phyloP scores from a whole-genome alignment of 202 grass and related monocot genomes.

The Schoenoplectus triqueter region DNA sequence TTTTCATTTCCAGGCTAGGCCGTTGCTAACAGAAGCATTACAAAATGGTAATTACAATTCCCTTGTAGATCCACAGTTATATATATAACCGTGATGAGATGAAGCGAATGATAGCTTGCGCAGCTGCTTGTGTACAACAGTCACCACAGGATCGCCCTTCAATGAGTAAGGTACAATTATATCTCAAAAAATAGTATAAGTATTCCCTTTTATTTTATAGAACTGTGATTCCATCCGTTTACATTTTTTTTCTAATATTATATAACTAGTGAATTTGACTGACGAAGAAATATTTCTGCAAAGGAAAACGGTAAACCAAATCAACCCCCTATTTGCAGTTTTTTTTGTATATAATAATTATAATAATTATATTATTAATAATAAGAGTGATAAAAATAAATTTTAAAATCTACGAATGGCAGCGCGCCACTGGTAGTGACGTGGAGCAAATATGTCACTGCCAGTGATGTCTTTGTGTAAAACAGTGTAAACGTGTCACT shows the following conservation, averaged over 20 bases:
- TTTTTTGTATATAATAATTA: no score
- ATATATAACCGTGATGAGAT: constrained; percentile 72
- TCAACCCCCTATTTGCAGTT: no score
- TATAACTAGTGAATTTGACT: background rate
- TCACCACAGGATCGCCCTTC: constrained; percentile 56
- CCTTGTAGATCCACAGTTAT: constrained; percentile 70
- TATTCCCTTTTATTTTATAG: background rate
- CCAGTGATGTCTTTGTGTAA: no score
- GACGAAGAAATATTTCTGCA: background rate
- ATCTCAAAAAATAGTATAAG: background rate
- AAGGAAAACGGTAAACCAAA: background rate
- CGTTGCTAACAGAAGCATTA: constrained; percentile 65
- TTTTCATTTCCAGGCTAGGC: constrained; percentile 64
- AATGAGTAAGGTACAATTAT: constrained; percentile 75
- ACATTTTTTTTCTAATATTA: background rate
- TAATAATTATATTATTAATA: no score
- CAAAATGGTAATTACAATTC: constrained; percentile 62
- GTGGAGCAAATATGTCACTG: no score
- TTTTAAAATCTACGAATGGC: no score
- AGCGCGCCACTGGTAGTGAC: no score
- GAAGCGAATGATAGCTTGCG: constrained; percentile 81
- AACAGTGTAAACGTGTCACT: no score
- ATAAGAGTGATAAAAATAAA: no score
- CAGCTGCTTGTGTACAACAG: constrained; percentile 69
- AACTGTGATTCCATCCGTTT: background rate